These are phyloP conservation scores for Scheffersomyces stambukii DNA, from an alignment of 1,139 yeast species.

Conservation along the genomic window DNA sequence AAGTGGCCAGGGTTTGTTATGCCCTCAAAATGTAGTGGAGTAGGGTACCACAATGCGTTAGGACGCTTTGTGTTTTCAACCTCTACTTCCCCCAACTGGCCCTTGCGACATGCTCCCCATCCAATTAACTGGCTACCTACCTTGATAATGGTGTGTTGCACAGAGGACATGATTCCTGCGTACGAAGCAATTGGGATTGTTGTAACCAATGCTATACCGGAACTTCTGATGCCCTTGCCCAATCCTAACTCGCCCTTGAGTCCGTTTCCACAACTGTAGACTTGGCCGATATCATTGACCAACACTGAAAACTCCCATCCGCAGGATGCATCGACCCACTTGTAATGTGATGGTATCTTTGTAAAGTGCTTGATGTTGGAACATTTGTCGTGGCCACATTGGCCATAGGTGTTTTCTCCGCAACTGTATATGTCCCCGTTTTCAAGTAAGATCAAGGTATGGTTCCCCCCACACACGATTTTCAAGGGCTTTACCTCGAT, in stretches of 20 bases:
- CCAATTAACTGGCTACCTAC: conserved; percentile 49
- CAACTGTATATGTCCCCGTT: conserved; percentile 52
- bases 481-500: conserved; percentile 22
- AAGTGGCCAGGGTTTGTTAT: conserved; percentile 12
- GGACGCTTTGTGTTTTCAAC: too few relatives aligned
- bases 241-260: conserved; percentile 73
- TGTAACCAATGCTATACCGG: conserved; percentile 13
- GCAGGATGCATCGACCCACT: conserved; percentile 47
- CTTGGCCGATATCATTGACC: conserved; percentile 32
- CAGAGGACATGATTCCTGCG: conserved; percentile 39
- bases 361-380: conserved; percentile 3
- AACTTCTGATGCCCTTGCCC: conserved; percentile 30
- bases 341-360: neutral
- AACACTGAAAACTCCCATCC: conserved; percentile 80
- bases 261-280: conserved; percentile 61
- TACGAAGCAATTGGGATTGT: conserved; percentile 8
- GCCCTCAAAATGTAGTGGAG: conserved; percentile 15
- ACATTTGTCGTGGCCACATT: conserved; percentile 37
- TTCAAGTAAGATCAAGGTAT: conserved; percentile 57
- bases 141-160: conserved; percentile 53
- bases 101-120: conserved; percentile 82
- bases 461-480: conserved; percentile 83
- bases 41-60: conserved; percentile 24
- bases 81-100: conserved; percentile 50
- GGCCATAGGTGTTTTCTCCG: conserved; percentile 60